phyloP scores from a whole-genome alignment of 1,284 basidiomycete genomes.

The Melampsora americana region DNA sequence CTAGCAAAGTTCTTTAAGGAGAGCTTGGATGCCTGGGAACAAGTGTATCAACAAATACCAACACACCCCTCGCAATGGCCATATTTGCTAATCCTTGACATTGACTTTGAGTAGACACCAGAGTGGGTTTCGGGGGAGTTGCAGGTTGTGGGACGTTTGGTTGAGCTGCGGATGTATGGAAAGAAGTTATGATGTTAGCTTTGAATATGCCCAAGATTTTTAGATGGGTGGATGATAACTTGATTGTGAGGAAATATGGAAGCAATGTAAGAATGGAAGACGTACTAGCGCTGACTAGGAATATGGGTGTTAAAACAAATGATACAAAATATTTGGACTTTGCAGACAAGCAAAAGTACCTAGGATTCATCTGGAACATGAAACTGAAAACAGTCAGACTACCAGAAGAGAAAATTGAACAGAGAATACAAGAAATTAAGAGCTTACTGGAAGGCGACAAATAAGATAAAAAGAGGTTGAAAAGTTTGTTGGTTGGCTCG shows the following conservation, averaged over 20 bases:
- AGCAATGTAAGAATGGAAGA: background rate
- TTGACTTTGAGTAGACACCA: background rate
- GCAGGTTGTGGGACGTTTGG: constrained; percentile 14
- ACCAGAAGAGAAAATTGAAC: background rate
- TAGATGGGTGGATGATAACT: constrained; percentile 18
- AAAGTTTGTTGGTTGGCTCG: too few relatives aligned
- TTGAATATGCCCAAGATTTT: background rate
- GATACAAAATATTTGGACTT: background rate
- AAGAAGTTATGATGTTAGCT: background rate
- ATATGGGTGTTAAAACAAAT: constrained; percentile 4
- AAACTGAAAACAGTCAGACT: background rate
- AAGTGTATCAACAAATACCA: constrained; percentile 4
- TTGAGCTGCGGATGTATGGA: background rate
- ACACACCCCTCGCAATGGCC: background rate
- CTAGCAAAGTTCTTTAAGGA: background rate
- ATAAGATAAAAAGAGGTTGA: too few relatives aligned
- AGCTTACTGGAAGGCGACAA: too few relatives aligned
- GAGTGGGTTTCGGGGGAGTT: background rate
- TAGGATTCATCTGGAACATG: background rate
- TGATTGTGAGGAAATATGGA: background rate
- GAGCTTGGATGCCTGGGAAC: background rate
- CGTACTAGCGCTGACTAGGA: background rate
- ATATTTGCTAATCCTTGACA: background rate
- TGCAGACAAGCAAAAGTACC: background rate
- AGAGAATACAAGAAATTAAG: constrained; percentile 4